A percentile compares a stretch with the other conserved stretches of the same genome.
phyloP scores from a whole-genome alignment of 768 basidiomycete genomes.

The Candolleomyces aberdarensis region DNA sequence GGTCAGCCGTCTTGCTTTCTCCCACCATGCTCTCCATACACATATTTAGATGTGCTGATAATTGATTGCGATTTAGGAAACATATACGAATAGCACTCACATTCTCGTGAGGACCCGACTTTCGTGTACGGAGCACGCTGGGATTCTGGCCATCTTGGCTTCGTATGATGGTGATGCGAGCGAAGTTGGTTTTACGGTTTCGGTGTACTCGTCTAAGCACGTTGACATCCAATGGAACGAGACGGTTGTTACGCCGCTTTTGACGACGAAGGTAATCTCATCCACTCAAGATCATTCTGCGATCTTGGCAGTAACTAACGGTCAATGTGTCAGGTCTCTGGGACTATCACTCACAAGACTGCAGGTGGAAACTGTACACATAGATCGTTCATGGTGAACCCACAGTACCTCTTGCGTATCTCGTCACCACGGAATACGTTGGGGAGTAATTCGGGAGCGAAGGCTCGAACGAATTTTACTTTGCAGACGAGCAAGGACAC shows the following conservation, averaged over 20 bases:
- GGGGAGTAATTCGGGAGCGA: not conserved
- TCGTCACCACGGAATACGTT: slow-evolving; percentile 27
- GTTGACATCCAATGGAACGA: slow-evolving; percentile 47
- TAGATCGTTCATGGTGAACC: slow-evolving; percentile 86
- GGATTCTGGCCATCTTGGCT: slow-evolving; percentile 51
- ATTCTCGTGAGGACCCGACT: slow-evolving; percentile 41
- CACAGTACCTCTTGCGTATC: slow-evolving; percentile 76
- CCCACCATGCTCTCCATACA: too few relatives aligned
- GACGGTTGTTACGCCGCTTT: slow-evolving; percentile 33
- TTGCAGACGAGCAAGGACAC: slow-evolving; percentile 60
- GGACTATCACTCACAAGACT: slow-evolving; percentile 61
- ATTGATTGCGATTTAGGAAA: slow-evolving; percentile 24
- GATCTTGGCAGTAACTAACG: too few relatives aligned
- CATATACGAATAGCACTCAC: slow-evolving; percentile 53
- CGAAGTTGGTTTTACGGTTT: slow-evolving; percentile 67
- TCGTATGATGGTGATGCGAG: slow-evolving; percentile 66
- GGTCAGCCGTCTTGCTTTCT: slow-evolving; percentile 22
- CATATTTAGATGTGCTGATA: not conserved
- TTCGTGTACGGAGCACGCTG: slow-evolving; percentile 29
- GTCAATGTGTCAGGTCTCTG: slow-evolving; percentile 45
- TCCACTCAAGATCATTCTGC: too few relatives aligned
- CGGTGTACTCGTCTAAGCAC: slow-evolving; percentile 45
- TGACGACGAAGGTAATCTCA: slow-evolving; percentile 33
- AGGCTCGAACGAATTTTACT: slow-evolving; percentile 39
- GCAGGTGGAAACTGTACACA: slow-evolving; percentile 82